phyloP scores from a whole-genome alignment of 2,329 filamentous ascomycete species.

The Juglanconis juglandina region DNA sequence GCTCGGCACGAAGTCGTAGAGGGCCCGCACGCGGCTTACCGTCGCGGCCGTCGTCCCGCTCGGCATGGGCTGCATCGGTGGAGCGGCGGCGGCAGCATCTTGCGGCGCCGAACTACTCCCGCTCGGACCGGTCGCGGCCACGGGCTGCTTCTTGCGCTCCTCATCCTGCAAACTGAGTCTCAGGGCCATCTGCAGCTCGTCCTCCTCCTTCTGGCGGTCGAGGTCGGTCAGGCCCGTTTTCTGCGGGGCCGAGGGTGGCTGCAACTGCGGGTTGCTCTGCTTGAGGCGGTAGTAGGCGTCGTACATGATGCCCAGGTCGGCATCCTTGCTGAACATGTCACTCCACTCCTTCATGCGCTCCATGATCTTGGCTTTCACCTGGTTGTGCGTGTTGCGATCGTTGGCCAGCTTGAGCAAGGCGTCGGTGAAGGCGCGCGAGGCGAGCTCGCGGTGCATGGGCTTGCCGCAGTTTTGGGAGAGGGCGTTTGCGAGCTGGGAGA shows the following conservation, averaged over 20 bases:
- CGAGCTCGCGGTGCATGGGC: constrained; percentile 82
- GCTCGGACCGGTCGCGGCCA: constrained; percentile 31
- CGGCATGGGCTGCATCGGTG: constrained; percentile 56
- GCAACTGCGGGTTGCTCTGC: constrained; percentile 78
- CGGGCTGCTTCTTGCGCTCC: constrained; percentile 49
- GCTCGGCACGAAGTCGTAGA: constrained; percentile 92
- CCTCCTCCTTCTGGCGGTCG: constrained; percentile 92
- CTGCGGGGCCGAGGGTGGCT: constrained; percentile 86
- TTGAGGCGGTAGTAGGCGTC: constrained; percentile 89
- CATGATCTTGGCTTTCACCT: constrained; percentile 95
- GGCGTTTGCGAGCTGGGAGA: constrained; percentile 73
- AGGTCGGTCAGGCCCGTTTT: constrained; percentile 88
- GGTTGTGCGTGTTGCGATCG: constrained; percentile 92
- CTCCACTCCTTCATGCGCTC: constrained; percentile 97
- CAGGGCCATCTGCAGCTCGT: constrained; percentile 94
- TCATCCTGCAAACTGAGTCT: constrained; percentile 92
- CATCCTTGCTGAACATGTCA: constrained; percentile 85
- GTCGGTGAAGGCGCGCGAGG: constrained; percentile 90
- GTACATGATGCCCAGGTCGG: constrained; percentile 95
- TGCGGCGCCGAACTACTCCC: constrained; percentile 33
- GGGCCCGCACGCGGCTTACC: constrained; percentile 85
- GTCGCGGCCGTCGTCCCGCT: constrained; percentile 93
- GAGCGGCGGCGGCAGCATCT: constrained; percentile 39
- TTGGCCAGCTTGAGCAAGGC: constrained; percentile 84
- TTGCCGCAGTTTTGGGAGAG: constrained; percentile 89